Conservation (phyloP, 345 rosid genomes). For the Acer saccharum region DNA sequence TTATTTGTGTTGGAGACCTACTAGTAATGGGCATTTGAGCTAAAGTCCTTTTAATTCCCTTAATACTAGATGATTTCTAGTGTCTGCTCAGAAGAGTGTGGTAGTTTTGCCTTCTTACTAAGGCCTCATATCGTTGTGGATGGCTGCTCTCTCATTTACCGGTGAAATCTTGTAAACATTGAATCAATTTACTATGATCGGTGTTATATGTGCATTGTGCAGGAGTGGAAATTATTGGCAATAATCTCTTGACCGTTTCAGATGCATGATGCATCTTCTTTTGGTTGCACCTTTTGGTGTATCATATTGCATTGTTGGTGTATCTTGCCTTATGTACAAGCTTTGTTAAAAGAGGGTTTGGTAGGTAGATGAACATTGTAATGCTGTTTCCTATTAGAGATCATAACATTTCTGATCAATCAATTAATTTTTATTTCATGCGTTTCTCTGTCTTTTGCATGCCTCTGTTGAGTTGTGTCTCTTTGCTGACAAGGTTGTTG, state of each 20-base stretch:
- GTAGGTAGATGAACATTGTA: not conserved
- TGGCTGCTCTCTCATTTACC: not conserved
- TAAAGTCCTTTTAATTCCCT: not conserved
- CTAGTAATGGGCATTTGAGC: not conserved
- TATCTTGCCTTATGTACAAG: not conserved
- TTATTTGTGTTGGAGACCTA: not conserved
- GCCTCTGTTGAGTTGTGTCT: not conserved
- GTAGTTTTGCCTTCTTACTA: not conserved
- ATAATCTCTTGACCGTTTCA: not conserved
- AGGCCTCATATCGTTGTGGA: not conserved
- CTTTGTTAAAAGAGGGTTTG: not conserved
- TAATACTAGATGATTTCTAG: not conserved
- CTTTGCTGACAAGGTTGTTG: conserved; percentile 8
- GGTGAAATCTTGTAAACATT: not conserved
- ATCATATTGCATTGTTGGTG: not conserved
- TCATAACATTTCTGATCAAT: not conserved
- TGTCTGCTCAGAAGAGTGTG: not conserved
- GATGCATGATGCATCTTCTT: not conserved
- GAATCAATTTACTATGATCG: not conserved
- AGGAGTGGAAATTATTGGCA: not conserved
- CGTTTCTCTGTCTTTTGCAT: not conserved
- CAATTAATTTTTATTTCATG: not conserved
- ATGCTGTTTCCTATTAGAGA: not conserved
- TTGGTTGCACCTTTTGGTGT: not conserved
- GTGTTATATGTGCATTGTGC: too few relatives aligned